Base-by-base conservation (phyloP, 2,329 filamentous ascomycete genomes). In the Hypomyces perniciosus region DNA sequence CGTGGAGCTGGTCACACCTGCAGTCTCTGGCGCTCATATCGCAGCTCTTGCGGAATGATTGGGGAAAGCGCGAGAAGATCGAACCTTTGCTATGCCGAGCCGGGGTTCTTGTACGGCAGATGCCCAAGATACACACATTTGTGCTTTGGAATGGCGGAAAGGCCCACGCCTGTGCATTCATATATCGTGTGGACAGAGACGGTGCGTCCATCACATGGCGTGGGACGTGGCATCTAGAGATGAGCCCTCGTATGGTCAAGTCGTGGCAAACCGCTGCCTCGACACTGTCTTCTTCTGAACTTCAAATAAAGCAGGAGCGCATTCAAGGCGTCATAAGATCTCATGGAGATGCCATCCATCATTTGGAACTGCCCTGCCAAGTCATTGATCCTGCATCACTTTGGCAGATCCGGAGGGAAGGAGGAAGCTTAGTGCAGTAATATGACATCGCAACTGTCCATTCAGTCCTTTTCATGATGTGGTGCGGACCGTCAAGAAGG, bases 131-230 rank as follows among this genome's bases (percentile, higher is more conserved):
- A 35, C 57, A 61, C 34, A 64, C 57, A 6, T 51, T 69, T 39
- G 63, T 65, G 45, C 51, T 68, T 13, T 69, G 65, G 65, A 64
- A 68, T 51, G 61, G 62, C 44, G 45, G 44, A 31, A 59, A 52
- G 44, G 60, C 42, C 20, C 43, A 65, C 53, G 64, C 64, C 28
- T 68, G 57, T 53, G 63, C 64, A 27, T 65, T 69, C 42, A 65
- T 65, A 53, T 68, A 65, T 54, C 57, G 49, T 27, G 47, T 42
- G 28, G 53, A 54, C 27, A 52, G 48, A 49, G 53, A 60, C 40
- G 29, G 46, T 51, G 55, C 58, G 29, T 59, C 53, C 2, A 38
- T 67, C 50, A 63, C 63, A 39, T 67, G 61, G 65, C 61, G 64
- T 39, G 61, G 62, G 28, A 68, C 62, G 20, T 68, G 65, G 64